A percentile compares a stretch with the other conserved stretches of the same genome.
These are phyloP conservation scores for Zanthoxylum bungeanum DNA, from an alignment of 345 rosid species.

Conservation along the genomic window DNA sequence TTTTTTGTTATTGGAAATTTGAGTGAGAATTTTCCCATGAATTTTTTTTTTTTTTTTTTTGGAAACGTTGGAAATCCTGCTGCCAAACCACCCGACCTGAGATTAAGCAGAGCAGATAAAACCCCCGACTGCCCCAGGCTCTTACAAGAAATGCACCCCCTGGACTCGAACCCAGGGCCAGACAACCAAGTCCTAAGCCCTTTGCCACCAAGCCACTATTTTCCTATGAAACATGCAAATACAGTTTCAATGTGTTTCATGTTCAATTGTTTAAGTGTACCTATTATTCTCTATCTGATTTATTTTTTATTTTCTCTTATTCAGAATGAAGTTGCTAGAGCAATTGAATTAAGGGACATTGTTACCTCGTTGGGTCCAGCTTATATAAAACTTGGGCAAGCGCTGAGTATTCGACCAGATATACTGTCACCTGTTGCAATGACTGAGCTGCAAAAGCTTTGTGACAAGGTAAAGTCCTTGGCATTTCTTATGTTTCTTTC, in stretches of 20 bases:
- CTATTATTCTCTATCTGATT: conserved; percentile 1
- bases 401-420: conserved; percentile 96
- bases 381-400: conserved; percentile 96
- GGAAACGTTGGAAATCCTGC: too few relatives aligned
- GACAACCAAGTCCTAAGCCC: too few relatives aligned
- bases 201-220: too few relatives aligned
- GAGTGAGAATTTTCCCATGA: neutral
- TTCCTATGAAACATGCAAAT: neutral
- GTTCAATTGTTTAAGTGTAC: neutral
- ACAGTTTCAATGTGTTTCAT: neutral
- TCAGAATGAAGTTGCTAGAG: conserved; percentile 96
- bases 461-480: conserved; percentile 72
- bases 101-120: too few relatives aligned
- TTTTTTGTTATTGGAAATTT: neutral
- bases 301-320: conserved; percentile 10
- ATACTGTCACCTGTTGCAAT: conserved; percentile 90
- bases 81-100: too few relatives aligned
- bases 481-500: neutral
- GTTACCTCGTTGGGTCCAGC: conserved; percentile 99
- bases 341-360: conserved; percentile 93
- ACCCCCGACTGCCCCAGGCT: too few relatives aligned
- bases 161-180: too few relatives aligned
- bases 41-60: too few relatives aligned
- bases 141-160: too few relatives aligned
- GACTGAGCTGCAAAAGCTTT: conserved; percentile 94